Base-by-base conservation (phyloP, 2,329 filamentous ascomycete species). In the Madurella fahalii region DNA sequence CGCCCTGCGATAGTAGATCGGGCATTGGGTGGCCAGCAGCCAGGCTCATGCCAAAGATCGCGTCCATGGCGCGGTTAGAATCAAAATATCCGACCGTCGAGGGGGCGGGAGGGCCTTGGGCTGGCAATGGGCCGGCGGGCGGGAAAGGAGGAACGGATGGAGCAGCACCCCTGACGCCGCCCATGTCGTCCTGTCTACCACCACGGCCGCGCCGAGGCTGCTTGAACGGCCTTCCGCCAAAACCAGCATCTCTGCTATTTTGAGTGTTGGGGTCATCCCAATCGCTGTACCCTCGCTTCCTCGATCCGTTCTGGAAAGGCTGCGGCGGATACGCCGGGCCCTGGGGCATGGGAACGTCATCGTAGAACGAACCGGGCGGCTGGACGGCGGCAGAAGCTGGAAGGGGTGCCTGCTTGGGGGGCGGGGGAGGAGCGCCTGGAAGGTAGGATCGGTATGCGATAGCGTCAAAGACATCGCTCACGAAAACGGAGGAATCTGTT, bases 381-480 rank as follows among this genome's bases (percentile, higher is more conserved):
- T 40, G 37, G 39, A 53, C 31, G 48, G 59, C 51, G 53, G 46
- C 20, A 56, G 54, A 42, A 50, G 52, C 42, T 37, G 60, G 40
- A 49, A 60, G n/a, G 43, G 52, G 41, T 31, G 58, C 53, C 34
- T 48, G 56, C 41, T 63, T 59, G 18, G 62, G 57, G 5, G 69
- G 70, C 40, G 71, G 75, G 17, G 75, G 72, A 44, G 75, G 74
- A 40, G 76, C 78, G 32, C 80, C 81, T 2, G 83, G 82, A 2
- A 81, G 66, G 66, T 85, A 87, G 5, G 78, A 77, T 64, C 81
- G 85, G 65, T 80, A 80, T 43, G 78, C 72, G 55, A 93, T 79
- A 5, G 82, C 82, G 48, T 79, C 70, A 64, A 92, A 86, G 17
- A 92, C 78, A 63, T 91, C 86, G 64, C 85, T 76, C 34, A 90